A percentile compares a stretch with the other conserved stretches of the same genome.
Conservation (phyloP, 169 alveolate species). For the Plasmodium relictum region DNA sequence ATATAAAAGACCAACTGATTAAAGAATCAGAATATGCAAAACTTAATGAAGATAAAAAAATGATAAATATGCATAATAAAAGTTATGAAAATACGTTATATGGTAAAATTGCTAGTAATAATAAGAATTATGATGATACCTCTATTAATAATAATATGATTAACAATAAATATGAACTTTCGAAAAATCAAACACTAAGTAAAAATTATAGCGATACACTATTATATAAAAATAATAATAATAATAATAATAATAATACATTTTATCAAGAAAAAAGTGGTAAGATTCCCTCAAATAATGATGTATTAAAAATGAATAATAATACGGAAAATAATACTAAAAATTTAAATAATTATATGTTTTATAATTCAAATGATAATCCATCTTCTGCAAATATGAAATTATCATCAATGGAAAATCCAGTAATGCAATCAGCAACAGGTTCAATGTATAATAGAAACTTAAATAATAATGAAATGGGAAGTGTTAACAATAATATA, state of each 20-base stretch:
- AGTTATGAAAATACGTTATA: constrained; percentile 14
- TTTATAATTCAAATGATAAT: no score
- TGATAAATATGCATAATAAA: background rate
- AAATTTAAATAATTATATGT: no score
- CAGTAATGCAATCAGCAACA: background rate
- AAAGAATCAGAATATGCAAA: constrained; percentile 37
- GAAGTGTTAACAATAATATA: background rate
- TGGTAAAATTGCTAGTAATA: constrained; percentile 4
- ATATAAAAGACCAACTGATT: constrained; percentile 56
- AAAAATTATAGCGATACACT: background rate
- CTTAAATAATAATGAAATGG: background rate
- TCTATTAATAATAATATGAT: no score
- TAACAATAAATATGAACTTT: background rate
- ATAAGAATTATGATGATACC: background rate
- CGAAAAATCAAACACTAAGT: background rate
- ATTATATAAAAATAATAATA: background rate
- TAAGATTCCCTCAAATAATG: background rate
- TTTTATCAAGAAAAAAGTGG: background rate
- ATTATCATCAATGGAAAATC: background rate
- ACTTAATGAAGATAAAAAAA: constrained; percentile 18
- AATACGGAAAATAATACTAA: no score
- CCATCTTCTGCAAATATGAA: no score
- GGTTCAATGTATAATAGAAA: background rate
- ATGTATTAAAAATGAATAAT: background rate
- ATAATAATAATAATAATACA: constrained; percentile 7